Evolutionary conservation across 345 rosid species (phyloP).

Genomic region (Corchorus olitorius): DNA sequence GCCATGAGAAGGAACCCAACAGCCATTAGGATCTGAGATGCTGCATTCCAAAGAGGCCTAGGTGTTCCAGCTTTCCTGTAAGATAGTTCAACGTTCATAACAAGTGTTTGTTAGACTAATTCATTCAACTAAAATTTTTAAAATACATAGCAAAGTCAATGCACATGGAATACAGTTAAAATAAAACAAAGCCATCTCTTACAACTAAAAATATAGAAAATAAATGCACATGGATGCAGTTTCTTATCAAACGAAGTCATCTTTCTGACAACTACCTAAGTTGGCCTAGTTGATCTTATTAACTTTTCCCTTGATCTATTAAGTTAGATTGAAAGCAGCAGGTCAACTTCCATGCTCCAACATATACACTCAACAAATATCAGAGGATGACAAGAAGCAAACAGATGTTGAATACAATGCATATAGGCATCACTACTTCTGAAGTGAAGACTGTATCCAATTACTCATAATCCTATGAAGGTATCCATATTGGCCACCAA

Average conservation of each 20-base stretch:
- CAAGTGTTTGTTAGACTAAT: not conserved
- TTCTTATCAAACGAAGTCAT: not conserved
- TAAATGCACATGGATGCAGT: too few species aligned
- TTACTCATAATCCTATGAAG: not conserved
- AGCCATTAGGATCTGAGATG: conserved; percentile 85
- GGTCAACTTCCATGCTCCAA: not conserved
- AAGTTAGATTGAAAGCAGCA: not conserved
- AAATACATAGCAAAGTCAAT: not conserved
- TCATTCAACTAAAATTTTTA: not conserved
- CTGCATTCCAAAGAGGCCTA: conserved; percentile 94
- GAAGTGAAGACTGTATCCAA: not conserved
- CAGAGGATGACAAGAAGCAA: not conserved
- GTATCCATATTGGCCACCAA: not conserved
- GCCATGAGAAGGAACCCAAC: conserved; percentile 83
- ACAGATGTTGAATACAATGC: not conserved
- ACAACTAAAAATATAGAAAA: too few species aligned
- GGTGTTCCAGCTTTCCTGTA: conserved; percentile 83
- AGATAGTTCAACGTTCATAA: not conserved
- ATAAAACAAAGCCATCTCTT: not conserved
- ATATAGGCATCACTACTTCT: not conserved
- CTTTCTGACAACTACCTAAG: not conserved
- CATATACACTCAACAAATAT: not conserved
- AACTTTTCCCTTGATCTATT: not conserved
- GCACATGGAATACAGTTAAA: not conserved
- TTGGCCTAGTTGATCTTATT: not conserved